Conservation (phyloP, 805 yeast genomes). For the Nakazawaea populi region DNA sequence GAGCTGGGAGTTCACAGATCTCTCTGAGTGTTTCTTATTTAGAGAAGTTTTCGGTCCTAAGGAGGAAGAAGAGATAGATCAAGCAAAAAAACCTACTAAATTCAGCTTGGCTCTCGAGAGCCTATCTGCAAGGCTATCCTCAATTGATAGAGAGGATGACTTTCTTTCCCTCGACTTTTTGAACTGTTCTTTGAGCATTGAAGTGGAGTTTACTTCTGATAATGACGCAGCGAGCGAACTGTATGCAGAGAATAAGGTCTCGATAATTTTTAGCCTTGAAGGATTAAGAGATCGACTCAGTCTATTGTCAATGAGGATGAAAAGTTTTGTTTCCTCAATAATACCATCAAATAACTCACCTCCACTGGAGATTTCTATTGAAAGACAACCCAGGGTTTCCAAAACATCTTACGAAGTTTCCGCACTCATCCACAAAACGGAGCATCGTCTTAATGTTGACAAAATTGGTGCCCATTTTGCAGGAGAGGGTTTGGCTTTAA, state of each 20-base stretch:
- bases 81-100: conserved; percentile 1
- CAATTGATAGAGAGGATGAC: conserved; percentile 24
- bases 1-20: conserved; percentile 79
- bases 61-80: not conserved
- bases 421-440: conserved; percentile 15
- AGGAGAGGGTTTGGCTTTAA: conserved; percentile 15
- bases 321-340: not conserved
- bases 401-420: conserved; percentile 17
- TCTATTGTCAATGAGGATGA: conserved; percentile 3
- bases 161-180: conserved; percentile 15
- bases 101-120: conserved; percentile 26
- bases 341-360: not conserved
- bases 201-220: not conserved
- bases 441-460: conserved; percentile 18
- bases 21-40: conserved; percentile 52
- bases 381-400: no score
- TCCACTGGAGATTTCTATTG: not conserved
- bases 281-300: conserved; percentile 1
- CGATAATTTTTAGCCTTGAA: conserved; percentile 1
- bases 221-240: not conserved
- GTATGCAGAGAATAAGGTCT: not conserved
- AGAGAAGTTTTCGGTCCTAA: conserved; percentile 37
- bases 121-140: conserved; percentile 20
- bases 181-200: not conserved
- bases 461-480: conserved; percentile 12